phyloP scores from a whole-genome alignment of 352 stramenopile genomes.

The Globisporangium paroecandrum region DNA sequence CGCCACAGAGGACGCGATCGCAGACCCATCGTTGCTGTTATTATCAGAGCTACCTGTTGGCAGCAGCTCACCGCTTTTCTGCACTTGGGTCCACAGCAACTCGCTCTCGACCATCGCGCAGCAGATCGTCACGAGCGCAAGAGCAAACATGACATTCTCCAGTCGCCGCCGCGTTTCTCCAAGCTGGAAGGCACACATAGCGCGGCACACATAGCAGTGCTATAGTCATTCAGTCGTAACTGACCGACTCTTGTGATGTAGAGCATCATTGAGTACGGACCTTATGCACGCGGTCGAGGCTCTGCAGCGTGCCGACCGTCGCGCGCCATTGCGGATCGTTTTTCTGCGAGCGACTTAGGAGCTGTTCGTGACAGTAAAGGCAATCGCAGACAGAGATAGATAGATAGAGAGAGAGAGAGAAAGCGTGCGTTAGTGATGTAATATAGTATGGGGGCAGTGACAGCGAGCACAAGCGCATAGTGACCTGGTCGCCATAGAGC shows the following conservation, averaged over 20 bases:
- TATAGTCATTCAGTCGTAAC: not conserved
- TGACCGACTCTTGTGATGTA: not conserved
- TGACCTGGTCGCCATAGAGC: not conserved
- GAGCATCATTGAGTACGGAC: conserved; percentile 8
- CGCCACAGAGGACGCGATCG: conserved; percentile 18
- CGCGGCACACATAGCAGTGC: not conserved
- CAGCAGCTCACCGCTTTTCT: conserved; percentile 4
- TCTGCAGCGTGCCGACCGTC: conserved; percentile 34
- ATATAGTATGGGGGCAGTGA: not conserved
- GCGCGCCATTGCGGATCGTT: conserved; percentile 29
- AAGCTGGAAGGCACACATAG: conserved; percentile 15
- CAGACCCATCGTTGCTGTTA: not conserved
- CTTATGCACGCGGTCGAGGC: conserved; percentile 34
- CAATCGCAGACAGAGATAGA: not conserved
- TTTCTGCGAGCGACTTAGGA: conserved; percentile 2
- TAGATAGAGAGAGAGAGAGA: not conserved
- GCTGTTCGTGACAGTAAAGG: not conserved
- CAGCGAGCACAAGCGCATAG: not conserved
- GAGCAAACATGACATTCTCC: conserved; percentile 47
- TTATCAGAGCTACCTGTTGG: too few relatives aligned
- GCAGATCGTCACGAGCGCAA: conserved; percentile 31
- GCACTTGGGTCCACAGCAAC: conserved; percentile 38
- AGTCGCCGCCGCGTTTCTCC: conserved; percentile 17
- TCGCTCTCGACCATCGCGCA: conserved; percentile 52
- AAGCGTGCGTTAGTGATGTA: not conserved